Evolutionary conservation across 2,329 filamentous ascomycete genomes (phyloP), one percentile per base, ranked within the genome.

Genomic region (Neophaeococcomyces aloes): DNA sequence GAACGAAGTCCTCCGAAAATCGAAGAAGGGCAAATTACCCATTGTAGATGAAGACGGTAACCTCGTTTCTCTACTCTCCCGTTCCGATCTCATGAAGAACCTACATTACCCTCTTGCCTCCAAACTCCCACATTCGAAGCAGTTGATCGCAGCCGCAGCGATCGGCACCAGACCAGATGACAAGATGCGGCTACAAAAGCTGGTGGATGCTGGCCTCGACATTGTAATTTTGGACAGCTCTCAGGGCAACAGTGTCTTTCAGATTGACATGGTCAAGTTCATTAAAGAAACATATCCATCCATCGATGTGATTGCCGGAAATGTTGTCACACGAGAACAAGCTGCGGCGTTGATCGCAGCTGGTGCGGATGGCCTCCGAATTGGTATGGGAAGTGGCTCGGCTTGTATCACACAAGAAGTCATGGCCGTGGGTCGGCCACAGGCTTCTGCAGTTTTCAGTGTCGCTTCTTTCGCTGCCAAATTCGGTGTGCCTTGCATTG

Each of bases 341-440:
- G 91, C 91, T 54, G 91, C 93, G 42, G 71, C 76, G 50, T 72
- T 98, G 55, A 96, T 98, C 59, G 86, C 84, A 49, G 91, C 89
- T 54, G 91, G 91, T 62, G 89, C 86, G 47, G 91, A 98, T 63
- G 93, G 91, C 64, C 78, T 98, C 56, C 86, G 91, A 63, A 98
- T 98, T 61, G 91, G 91, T 63, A 98, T 98, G 91, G 91, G 91
- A 56, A 94, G 86, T 62, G 91, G 91, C 61, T 94, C 86, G 61
- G 91, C 91, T 61, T 98, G 91, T 68, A 98, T 98, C 58, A 98
- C 91, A 45, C 91, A 98, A 69, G 91, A 98, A 70, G 93, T 98
- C 61, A 98, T 98, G 91, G 91, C 91, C 56, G 89, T 98, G 38
- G 91, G 93, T 48, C 83, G 91, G 58, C 91, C 91, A 46, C 91